phyloP scores from a whole-genome alignment of 73 alveolate genomes.

The Diophrys sp. region DNA sequence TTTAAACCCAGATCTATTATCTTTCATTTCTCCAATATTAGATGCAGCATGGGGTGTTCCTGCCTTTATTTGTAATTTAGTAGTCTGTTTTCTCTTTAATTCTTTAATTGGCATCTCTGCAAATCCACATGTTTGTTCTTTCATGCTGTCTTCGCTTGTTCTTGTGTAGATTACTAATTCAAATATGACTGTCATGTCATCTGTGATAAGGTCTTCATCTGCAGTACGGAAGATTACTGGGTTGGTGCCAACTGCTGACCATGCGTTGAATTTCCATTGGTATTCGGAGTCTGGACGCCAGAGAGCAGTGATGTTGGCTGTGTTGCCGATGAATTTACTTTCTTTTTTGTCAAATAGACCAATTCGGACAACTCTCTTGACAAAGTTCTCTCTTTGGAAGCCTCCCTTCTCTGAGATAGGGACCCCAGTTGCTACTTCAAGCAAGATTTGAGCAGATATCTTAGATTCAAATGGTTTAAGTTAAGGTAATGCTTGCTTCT shows the following conservation, averaged over 20 bases:
- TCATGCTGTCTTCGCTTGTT: conserved; percentile 11
- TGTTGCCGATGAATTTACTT: conserved; percentile 29
- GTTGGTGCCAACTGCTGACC: conserved; percentile 51
- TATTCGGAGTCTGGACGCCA: conserved; percentile 26
- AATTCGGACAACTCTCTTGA: conserved; percentile 52
- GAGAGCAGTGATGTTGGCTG: conserved; percentile 34
- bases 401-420: conserved; percentile 39
- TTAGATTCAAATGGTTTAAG: conserved; percentile 9
- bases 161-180: conserved; percentile 41
- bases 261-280: conserved; percentile 42
- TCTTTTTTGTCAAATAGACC: conserved; percentile 29
- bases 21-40: conserved; percentile 23
- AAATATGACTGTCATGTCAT: conserved; percentile 31
- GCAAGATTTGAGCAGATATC: conserved; percentile 20
- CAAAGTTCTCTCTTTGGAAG: conserved; percentile 19
- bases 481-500: conserved; percentile 5
- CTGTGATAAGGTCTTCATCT: conserved; percentile 23
- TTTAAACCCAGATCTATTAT: conserved; percentile 24
- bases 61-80: conserved; percentile 38
- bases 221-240: conserved; percentile 45
- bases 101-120: conserved; percentile 18
- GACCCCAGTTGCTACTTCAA: conserved; percentile 58
- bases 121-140: conserved; percentile 57
- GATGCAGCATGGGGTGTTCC: conserved; percentile 52
- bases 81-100: conserved; percentile 19